Percentiles rank a stretch among this genome's conserved stretches.
These are phyloP conservation scores for Ceriops zippeliana DNA, from an alignment of 345 rosid genomes.

Conservation along the genomic window DNA sequence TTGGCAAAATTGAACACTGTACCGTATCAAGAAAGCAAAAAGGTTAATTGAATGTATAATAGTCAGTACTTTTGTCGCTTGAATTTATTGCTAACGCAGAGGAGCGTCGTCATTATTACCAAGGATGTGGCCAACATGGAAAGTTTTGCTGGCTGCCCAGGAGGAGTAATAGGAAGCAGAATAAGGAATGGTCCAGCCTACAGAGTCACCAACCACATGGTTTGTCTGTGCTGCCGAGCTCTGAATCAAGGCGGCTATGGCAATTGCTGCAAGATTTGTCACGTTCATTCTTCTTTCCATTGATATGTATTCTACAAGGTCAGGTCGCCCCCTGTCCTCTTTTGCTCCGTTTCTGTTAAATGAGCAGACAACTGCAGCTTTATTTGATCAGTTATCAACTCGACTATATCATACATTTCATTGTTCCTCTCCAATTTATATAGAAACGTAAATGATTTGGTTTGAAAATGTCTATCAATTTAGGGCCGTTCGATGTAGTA, in stretches of 20 bases:
- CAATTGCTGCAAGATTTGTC: slow-evolving; percentile 18
- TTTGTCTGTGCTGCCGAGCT: slow-evolving; percentile 30
- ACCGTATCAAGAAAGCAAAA: not conserved
- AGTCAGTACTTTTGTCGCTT: not conserved
- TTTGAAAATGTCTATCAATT: not conserved
- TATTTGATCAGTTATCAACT: no score
- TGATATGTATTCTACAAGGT: slow-evolving; percentile 26
- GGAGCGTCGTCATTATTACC: slow-evolving; percentile 3
- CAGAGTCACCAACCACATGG: slow-evolving; percentile 34
- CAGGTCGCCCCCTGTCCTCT: slow-evolving; percentile 38
- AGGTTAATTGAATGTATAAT: no score
- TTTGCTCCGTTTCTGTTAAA: slow-evolving; percentile 8
- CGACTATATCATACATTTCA: no score
- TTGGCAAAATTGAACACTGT: slow-evolving; percentile 23
- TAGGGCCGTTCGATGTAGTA: slow-evolving; percentile 12
- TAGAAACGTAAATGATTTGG: not conserved
- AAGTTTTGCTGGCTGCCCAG: slow-evolving; percentile 21
- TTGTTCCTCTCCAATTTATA: slow-evolving; percentile 10
- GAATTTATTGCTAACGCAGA: not conserved
- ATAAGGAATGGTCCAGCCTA: slow-evolving; percentile 41
- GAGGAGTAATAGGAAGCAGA: slow-evolving; percentile 11
- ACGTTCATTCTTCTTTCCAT: slow-evolving; percentile 24
- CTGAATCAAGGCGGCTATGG: slow-evolving; percentile 20
- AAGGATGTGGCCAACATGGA: slow-evolving; percentile 14
- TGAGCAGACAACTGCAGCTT: not conserved